Evolutionary conservation across 2,329 filamentous ascomycete genomes (phyloP).

Genomic region (Scytalidium lignicola): DNA sequence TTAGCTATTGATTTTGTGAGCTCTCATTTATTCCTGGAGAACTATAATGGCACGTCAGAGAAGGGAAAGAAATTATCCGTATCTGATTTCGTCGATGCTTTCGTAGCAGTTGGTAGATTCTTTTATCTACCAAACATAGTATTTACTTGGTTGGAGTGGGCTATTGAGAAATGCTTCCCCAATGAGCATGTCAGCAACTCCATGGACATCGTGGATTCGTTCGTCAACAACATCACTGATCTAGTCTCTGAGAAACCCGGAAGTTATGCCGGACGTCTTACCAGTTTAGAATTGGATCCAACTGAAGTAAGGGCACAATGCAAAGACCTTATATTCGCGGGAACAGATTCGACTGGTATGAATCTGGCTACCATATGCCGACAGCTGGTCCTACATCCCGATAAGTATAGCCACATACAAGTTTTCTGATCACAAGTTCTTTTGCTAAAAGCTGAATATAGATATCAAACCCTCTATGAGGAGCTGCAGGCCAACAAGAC

Average conservation of each 20-base stretch:
- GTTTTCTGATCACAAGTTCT: background rate
- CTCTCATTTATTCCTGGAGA: constrained; percentile 45
- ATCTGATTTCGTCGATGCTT: constrained; percentile 47
- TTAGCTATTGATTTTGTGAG: constrained; percentile 50
- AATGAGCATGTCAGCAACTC: constrained; percentile 30
- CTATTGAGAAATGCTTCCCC: constrained; percentile 30
- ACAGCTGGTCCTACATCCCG: constrained; percentile 37
- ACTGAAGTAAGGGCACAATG: constrained; percentile 44
- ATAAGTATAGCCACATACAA: constrained; percentile 28
- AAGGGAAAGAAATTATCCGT: constrained; percentile 32
- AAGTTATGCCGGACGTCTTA: constrained; percentile 43
- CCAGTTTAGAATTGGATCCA: constrained; percentile 36
- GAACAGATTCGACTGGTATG: constrained; percentile 48
- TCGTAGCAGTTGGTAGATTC: constrained; percentile 49
- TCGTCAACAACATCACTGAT: constrained; percentile 34
- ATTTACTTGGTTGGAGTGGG: constrained; percentile 29
- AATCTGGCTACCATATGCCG: constrained; percentile 44
- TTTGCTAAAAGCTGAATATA: constrained; percentile 8
- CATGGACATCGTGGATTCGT: constrained; percentile 35
- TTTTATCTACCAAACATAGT: constrained; percentile 43
- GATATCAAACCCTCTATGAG: constrained; percentile 29
- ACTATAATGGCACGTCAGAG: constrained; percentile 39
- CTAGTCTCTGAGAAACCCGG: constrained; percentile 25
- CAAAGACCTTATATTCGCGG: constrained; percentile 51
- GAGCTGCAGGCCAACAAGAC: constrained; percentile 27